Evolutionary conservation across 2,329 filamentous ascomycete genomes (phyloP).

Genomic region (Sporothrix pseudoabietina): DNA sequence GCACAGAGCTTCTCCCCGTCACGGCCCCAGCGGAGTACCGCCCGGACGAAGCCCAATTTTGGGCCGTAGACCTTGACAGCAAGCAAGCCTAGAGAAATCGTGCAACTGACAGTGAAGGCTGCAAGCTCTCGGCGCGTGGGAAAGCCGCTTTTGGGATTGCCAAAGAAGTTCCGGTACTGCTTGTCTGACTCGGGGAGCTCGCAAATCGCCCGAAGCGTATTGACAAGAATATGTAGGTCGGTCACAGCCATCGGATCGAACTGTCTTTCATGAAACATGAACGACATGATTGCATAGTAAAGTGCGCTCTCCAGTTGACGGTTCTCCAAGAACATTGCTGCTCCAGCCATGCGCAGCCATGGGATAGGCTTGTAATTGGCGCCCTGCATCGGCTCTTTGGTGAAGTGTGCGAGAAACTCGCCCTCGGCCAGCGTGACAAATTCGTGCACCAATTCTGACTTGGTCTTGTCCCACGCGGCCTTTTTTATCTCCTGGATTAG

Average conservation of each 20-base stretch:
- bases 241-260: slow-evolving; percentile 10
- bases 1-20: slow-evolving; percentile 4
- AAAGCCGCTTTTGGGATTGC: not conserved
- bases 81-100: not conserved
- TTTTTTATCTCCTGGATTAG: not conserved
- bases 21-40: slow-evolving; percentile 21
- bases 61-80: slow-evolving; percentile 26
- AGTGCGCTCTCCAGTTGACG: slow-evolving; percentile 24
- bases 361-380: slow-evolving; percentile 23
- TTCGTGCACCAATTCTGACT: not conserved
- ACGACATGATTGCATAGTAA: slow-evolving; percentile 14
- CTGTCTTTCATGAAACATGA: not conserved
- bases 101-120: slow-evolving; percentile 11
- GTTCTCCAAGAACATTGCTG: slow-evolving; percentile 22
- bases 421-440: slow-evolving; percentile 22
- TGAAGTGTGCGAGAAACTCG: slow-evolving; percentile 13
- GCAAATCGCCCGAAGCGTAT: slow-evolving; percentile 12
- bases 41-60: slow-evolving; percentile 28
- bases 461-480: slow-evolving; percentile 11
- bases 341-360: slow-evolving; percentile 28
- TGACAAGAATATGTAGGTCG: slow-evolving; percentile 23
- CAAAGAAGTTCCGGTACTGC: slow-evolving; percentile 16
- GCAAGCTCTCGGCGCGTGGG: slow-evolving; percentile 16
- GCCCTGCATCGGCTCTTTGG: not conserved
- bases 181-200: slow-evolving; percentile 20